These are phyloP conservation scores for Magnaporthiopsis rhizophila DNA, from an alignment of 2,329 filamentous ascomycete species.

Conservation along the genomic window DNA sequence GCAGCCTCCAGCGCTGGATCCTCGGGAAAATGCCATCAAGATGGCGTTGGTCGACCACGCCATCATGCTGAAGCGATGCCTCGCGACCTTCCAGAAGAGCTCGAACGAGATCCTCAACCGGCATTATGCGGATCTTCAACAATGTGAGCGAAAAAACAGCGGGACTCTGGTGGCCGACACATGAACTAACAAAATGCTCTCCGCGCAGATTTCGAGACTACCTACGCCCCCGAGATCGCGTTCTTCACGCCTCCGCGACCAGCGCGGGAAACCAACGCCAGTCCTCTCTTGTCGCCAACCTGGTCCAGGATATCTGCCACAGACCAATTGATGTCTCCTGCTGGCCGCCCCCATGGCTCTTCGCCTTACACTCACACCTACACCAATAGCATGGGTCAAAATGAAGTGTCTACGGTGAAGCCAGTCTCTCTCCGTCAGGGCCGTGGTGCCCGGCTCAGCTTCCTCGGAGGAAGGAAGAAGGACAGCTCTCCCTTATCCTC, in stretches of 20 bases:
- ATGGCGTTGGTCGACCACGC: conserved; percentile 86
- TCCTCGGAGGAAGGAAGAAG: conserved; percentile 47
- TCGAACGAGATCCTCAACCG: conserved; percentile 49
- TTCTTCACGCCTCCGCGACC: conserved; percentile 48
- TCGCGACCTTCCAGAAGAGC: conserved; percentile 60
- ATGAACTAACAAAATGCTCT: not conserved
- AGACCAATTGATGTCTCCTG: conserved; percentile 22
- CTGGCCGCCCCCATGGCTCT: conserved; percentile 23
- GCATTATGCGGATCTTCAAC: conserved; percentile 51
- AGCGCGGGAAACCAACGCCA: conserved; percentile 27
- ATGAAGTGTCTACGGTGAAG: conserved; percentile 42
- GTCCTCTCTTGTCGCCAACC: conserved; percentile 33
- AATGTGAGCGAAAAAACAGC: conserved; percentile 43
- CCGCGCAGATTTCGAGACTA: conserved; percentile 47
- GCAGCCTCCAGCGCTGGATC: conserved; percentile 34
- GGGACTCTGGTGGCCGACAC: not conserved
- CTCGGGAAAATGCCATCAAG: conserved; percentile 70
- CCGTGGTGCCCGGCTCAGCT: conserved; percentile 47
- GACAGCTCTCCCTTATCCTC: conserved; percentile 21
- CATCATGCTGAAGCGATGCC: conserved; percentile 74
- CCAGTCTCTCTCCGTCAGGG: conserved; percentile 42
- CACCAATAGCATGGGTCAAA: conserved; percentile 19
- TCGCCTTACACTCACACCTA: conserved; percentile 22
- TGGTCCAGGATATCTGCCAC: conserved; percentile 41
- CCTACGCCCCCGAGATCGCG: conserved; percentile 58